phyloP scores from a whole-genome alignment of 176 grass and related monocot species.

The Bothriochloa decipiens region DNA sequence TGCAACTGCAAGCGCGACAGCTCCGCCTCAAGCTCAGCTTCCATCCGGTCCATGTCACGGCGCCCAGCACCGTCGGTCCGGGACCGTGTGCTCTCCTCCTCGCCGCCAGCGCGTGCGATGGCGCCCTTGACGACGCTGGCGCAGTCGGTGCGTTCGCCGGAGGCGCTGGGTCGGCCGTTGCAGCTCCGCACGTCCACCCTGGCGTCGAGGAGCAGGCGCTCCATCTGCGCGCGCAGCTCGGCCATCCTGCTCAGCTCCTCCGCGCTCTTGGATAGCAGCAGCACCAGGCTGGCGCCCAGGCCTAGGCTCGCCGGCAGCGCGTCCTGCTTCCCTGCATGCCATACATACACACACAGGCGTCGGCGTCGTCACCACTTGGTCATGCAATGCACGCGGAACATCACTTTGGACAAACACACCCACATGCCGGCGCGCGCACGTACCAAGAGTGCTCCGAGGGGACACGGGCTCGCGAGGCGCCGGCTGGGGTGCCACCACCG shows the following conservation, averaged over 20 bases:
- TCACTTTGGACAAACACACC: neutral
- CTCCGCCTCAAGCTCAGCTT: constrained; percentile 74
- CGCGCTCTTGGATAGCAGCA: constrained; percentile 66
- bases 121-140: constrained; percentile 22
- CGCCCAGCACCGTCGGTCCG: neutral
- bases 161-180: constrained; percentile 28
- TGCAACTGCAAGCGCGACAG: constrained; percentile 62
- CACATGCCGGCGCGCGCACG: neutral
- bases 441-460: constrained; percentile 30
- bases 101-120: neutral
- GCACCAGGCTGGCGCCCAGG: constrained; percentile 65
- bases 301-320: constrained; percentile 67
- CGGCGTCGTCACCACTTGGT: neutral
- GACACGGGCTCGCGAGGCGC: constrained; percentile 16
- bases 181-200: constrained; percentile 43
- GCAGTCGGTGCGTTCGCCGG: constrained; percentile 12
- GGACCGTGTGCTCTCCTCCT: too few relatives aligned
- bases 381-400: neutral
- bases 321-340: constrained; percentile 55
- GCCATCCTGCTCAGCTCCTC: constrained; percentile 84
- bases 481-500: constrained; percentile 10
- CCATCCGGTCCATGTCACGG: constrained; percentile 59
- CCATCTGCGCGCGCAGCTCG: constrained; percentile 76
- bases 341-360: neutral
- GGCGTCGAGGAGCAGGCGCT: constrained; percentile 59